These are phyloP conservation scores for Paxillus involutus DNA, from an alignment of 768 basidiomycete species.

Conservation along the genomic window DNA sequence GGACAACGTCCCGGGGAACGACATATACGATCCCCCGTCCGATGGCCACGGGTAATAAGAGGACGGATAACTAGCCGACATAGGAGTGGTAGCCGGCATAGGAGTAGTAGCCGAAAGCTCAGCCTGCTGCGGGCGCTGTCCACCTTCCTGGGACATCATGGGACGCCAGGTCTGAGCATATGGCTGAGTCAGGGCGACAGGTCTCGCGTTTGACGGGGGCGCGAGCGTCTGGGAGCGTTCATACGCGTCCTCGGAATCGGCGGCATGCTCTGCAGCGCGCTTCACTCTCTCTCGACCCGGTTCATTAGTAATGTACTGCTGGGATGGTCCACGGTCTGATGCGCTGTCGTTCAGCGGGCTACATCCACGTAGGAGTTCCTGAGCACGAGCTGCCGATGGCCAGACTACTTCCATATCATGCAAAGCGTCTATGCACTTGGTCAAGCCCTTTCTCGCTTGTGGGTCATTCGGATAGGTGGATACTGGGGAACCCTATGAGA, in stretches of 20 bases:
- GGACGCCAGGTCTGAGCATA: constrained; percentile 32
- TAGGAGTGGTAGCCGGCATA: background rate
- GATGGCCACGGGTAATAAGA: constrained; percentile 50
- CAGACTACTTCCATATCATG: constrained; percentile 66
- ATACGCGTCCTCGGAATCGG: constrained; percentile 36
- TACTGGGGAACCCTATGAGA: constrained; percentile 39
- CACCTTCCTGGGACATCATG: constrained; percentile 12
- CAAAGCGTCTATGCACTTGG: constrained; percentile 66
- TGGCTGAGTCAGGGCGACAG: constrained; percentile 12
- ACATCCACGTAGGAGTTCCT: constrained; percentile 68
- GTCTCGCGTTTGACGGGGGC: background rate
- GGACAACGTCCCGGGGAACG: constrained; percentile 49
- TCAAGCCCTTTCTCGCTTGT: constrained; percentile 63
- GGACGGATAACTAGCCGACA: constrained; percentile 20
- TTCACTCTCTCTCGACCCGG: constrained; percentile 44
- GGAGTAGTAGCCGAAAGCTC: constrained; percentile 7
- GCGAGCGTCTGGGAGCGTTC: constrained; percentile 22
- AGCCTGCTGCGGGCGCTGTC: constrained; percentile 4
- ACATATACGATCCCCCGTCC: constrained; percentile 33
- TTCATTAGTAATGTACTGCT: constrained; percentile 13
- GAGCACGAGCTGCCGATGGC: constrained; percentile 75
- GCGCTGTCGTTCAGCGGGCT: constrained; percentile 32
- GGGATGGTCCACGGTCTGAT: constrained; percentile 1
- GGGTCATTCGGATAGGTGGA: constrained; percentile 66
- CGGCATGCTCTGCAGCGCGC: constrained; percentile 56